Evolutionary conservation across 2,329 filamentous ascomycete genomes (phyloP).

Genomic region (Tolypocladium capitatum): DNA sequence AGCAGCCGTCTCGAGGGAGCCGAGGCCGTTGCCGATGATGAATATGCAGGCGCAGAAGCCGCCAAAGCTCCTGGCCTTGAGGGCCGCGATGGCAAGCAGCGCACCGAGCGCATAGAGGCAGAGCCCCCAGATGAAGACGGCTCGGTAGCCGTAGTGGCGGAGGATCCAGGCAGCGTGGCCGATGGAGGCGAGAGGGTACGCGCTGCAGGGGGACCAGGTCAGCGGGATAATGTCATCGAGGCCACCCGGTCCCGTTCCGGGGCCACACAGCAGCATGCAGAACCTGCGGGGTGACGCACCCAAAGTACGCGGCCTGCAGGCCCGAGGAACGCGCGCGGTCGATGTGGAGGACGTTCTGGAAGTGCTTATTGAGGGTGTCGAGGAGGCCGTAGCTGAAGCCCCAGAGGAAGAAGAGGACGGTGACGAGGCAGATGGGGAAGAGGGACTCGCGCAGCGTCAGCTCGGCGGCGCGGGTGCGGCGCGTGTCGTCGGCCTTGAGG

Average conservation of each 20-base stretch:
- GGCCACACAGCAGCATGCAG: neutral
- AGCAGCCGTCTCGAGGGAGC: constrained; percentile 63
- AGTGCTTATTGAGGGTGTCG: constrained; percentile 36
- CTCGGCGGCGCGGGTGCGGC: constrained; percentile 32
- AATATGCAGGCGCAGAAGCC: constrained; percentile 64
- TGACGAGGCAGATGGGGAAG: constrained; percentile 46
- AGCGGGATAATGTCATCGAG: neutral
- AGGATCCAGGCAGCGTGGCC: constrained; percentile 51
- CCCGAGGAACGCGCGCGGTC: constrained; percentile 30
- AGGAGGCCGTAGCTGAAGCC: constrained; percentile 33
- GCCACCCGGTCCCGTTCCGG: no score
- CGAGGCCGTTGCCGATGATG: constrained; percentile 60
- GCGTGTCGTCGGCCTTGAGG: constrained; percentile 28
- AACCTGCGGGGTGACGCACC: constrained; percentile 26
- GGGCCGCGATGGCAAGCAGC: constrained; percentile 40
- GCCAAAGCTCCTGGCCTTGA: constrained; percentile 51
- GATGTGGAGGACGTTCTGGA: constrained; percentile 32
- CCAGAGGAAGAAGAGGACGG: constrained; percentile 33
- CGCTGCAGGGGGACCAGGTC: constrained; percentile 20
- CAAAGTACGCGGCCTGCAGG: constrained; percentile 38
- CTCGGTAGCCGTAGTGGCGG: constrained; percentile 50
- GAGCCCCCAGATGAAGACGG: constrained; percentile 56
- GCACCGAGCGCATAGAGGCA: constrained; percentile 51
- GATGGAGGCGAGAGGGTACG: constrained; percentile 58
- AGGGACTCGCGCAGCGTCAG: constrained; percentile 55